Percentiles rank a stretch among this genome's conserved stretches.
phyloP scores from a whole-genome alignment of 257 asterid species.

The Perilla frutescens region DNA sequence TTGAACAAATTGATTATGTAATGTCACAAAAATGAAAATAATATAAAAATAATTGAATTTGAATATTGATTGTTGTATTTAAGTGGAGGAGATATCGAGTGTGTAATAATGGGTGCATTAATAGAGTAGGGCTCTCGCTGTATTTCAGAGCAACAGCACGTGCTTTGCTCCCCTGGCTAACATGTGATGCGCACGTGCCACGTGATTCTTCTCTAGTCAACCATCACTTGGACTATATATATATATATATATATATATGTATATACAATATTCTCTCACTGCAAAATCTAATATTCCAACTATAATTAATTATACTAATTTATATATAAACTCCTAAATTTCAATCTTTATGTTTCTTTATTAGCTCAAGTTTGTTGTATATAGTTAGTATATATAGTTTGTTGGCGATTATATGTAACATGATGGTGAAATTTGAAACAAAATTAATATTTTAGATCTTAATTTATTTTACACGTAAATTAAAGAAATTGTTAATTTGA shows the following conservation, averaged over 20 bases:
- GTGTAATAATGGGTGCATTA: conserved; percentile 30
- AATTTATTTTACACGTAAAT: no score
- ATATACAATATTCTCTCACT: not conserved
- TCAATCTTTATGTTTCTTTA: no score
- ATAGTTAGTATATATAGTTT: no score
- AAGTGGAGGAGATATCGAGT: not conserved
- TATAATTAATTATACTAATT: no score
- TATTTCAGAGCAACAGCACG: conserved; percentile 38
- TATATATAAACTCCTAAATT: no score
- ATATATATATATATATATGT: no score
- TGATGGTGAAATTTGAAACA: no score
- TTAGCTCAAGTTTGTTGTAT: no score
- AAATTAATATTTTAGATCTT: no score
- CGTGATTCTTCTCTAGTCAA: conserved; percentile 36
- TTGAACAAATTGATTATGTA: no score
- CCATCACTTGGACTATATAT: not conserved
- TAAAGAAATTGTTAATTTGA: no score
- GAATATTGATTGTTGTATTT: not conserved
- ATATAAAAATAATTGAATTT: not conserved
- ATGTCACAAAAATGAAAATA: not conserved
- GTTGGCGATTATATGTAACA: no score
- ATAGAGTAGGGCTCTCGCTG: conserved; percentile 29
- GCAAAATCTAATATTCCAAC: not conserved
- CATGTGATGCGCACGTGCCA: conserved; percentile 50
- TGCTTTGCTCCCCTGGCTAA: conserved; percentile 44